A percentile compares a stretch with the other conserved stretches of the same genome.
phyloP scores from a whole-genome alignment of 2,329 filamentous ascomycete genomes.

The Pseudopyricularia javanii region DNA sequence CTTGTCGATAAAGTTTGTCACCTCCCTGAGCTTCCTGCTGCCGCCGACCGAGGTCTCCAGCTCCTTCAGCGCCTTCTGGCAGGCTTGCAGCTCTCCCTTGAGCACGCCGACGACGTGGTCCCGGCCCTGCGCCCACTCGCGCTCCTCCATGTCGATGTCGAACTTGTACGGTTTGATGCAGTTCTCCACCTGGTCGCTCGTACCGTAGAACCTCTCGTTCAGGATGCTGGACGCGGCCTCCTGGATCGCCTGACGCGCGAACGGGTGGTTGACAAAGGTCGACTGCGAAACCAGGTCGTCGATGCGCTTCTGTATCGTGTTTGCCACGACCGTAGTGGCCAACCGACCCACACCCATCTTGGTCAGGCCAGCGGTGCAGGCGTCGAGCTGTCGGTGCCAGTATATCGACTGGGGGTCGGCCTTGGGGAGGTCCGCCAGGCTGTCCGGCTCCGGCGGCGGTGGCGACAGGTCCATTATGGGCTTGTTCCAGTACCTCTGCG shows the following conservation, averaged over 20 bases:
- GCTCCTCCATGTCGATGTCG: conserved; percentile 85
- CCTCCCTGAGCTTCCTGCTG: conserved; percentile 74
- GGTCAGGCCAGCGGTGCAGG: conserved; percentile 78
- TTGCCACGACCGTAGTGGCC: conserved; percentile 82
- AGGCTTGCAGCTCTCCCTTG: conserved; percentile 78
- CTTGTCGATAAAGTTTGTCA: conserved; percentile 82
- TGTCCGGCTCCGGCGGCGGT: conserved; percentile 55
- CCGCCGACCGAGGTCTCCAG: conserved; percentile 73
- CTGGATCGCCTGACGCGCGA: conserved; percentile 82
- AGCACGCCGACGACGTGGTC: conserved; percentile 71
- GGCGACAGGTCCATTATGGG: conserved; percentile 73
- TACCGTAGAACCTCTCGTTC: conserved; percentile 91
- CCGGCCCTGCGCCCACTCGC: conserved; percentile 76
- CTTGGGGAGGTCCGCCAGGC: conserved; percentile 67
- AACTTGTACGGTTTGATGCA: conserved; percentile 99
- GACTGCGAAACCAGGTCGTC: conserved; percentile 68
- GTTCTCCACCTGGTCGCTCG: conserved; percentile 94
- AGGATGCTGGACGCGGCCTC: conserved; percentile 84
- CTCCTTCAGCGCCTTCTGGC: conserved; percentile 62
- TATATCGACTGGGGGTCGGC: conserved; percentile 75
- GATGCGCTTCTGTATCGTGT: conserved; percentile 74
- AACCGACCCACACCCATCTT: conserved; percentile 89
- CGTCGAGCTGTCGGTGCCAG: conserved; percentile 91
- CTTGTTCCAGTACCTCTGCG: conserved; percentile 94
- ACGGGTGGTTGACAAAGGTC: conserved; percentile 81